Percentiles rank a stretch among this genome's conserved stretches.
Evolutionary conservation across 106 monocot species (phyloP).

Genomic region (Amphibolis antarctica): DNA sequence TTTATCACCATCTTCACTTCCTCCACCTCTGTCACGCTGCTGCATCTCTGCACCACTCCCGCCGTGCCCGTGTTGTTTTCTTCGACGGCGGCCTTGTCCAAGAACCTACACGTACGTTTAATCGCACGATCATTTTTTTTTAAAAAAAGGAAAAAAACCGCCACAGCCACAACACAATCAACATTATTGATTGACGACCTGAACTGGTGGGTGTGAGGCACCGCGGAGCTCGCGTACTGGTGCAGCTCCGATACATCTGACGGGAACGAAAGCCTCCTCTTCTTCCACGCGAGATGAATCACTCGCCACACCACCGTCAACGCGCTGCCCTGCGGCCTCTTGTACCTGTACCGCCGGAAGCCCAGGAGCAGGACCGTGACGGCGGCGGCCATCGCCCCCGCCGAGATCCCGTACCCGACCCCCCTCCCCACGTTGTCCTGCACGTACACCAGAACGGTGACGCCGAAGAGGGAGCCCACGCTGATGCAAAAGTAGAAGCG

Average conservation of each 20-base stretch:
- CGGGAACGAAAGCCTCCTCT: constrained; percentile 19
- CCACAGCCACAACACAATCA: too few species aligned
- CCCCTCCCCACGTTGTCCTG: constrained; percentile 21
- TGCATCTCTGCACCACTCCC: background rate
- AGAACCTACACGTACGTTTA: background rate
- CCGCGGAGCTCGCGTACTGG: constrained; percentile 12
- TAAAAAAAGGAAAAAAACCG: too few species aligned
- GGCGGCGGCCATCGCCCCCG: constrained; percentile 12
- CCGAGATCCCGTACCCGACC: constrained; percentile 33
- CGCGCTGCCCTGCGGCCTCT: constrained; percentile 7
- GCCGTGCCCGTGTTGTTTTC: background rate
- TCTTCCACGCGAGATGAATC: constrained; percentile 10
- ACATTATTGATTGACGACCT: constrained; percentile 12
- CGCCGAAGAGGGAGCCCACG: constrained; percentile 34
- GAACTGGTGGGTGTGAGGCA: constrained; percentile 22
- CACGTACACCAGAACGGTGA: constrained; percentile 31
- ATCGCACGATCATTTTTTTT: too few species aligned
- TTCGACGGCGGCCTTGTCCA: constrained; percentile 17
- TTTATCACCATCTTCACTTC: constrained; percentile 39
- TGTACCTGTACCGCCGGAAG: constrained; percentile 3
- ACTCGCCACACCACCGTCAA: constrained; percentile 1
- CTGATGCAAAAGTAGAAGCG: constrained; percentile 54
- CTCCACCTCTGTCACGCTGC: constrained; percentile 49
- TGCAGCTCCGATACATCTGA: constrained; percentile 7
- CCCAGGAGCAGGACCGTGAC: constrained; percentile 14